Evolutionary conservation across 2,329 filamentous ascomycete species (phyloP), one percentile per base, ranked within the genome.

Genomic region (Penicillium sp.): DNA sequence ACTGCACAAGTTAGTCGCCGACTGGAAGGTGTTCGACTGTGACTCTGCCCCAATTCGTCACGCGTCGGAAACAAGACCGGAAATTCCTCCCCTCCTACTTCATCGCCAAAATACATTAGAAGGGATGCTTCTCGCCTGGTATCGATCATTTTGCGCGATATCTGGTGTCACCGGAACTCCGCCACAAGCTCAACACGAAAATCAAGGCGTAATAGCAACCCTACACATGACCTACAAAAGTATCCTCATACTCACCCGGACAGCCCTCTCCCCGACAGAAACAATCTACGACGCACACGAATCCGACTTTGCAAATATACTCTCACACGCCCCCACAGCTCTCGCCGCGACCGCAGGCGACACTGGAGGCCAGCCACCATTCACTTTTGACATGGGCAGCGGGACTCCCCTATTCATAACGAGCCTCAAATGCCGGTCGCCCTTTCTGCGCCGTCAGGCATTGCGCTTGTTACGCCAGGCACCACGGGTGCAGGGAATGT

Each of bases 401-500:
- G 68, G 66, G 4, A 49, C 67, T 4, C 65, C 68, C 3, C 52
- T 75, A n/a, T 69, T 65, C 31, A 41, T 69, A 15, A 69, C 68
- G 7, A 60, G 56, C 8, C 44, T 69, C 26, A 72, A 68, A 52
- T 74, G 72, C 45, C 70, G 73, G n/a, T 52, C 66, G 17, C 66
- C 66, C 30, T 13, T 1, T 1, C 26, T 71, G n/a, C 65, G 72
- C 7, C 66, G 69, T 26, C 51, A 58, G 26, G 71, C 71, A 11
- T 38, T 74, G 21, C 30, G 53, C 2, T 57, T 72, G 23, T 49
- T 72, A 31, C 56, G 47, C 48, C 62, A 61, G 48, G 64, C 66
- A 2, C 71, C 72, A 13, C 60, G 56, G 6, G 51, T 72, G 19
- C 70, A 73, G 61, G 69, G 67, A 1, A 63, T 73, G 21, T 71